Conservation (phyloP, 2,329 filamentous ascomycete genomes). For the Alternaria postmessia region DNA sequence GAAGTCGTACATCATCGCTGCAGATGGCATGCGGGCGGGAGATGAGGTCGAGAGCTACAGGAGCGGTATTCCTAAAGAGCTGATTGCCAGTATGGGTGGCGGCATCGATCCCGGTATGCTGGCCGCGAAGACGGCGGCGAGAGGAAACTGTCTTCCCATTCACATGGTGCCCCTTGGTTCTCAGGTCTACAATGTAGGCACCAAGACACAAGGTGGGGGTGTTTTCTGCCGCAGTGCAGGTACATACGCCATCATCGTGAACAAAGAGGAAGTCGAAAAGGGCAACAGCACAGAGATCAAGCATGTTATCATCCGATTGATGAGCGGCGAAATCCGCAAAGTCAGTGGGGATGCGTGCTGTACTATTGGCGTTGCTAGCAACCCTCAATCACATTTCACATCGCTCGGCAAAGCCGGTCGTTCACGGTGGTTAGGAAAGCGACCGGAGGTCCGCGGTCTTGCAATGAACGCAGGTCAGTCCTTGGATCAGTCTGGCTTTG, state of each 20-base stretch:
- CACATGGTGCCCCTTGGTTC: conserved; percentile 98
- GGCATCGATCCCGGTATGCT: conserved; percentile 93
- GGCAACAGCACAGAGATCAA: conserved; percentile 69
- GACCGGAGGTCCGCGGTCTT: conserved; percentile 94
- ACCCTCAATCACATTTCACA: conserved; percentile 86
- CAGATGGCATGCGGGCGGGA: conserved; percentile 90
- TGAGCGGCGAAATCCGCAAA: conserved; percentile 90
- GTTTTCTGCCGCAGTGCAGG: conserved; percentile 96
- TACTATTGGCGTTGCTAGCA: conserved; percentile 93
- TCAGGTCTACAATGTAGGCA: conserved; percentile 88
- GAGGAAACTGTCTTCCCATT: conserved; percentile 93
- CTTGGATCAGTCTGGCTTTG: not conserved
- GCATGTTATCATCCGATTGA: conserved; percentile 83
- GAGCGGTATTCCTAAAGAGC: conserved; percentile 82
- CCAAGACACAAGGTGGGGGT: conserved; percentile 72
- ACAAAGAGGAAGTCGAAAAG: conserved; percentile 79
- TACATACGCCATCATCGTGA: conserved; percentile 86
- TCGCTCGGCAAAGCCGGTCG: conserved; percentile 95
- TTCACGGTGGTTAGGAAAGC: conserved; percentile 90
- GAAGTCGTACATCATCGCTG: conserved; percentile 92
- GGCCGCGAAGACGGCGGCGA: conserved; percentile 90
- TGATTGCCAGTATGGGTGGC: conserved; percentile 92
- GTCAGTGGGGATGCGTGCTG: conserved; percentile 93
- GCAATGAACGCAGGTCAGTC: conserved; percentile 91
- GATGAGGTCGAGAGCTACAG: conserved; percentile 94